Percentiles rank a stretch among this genome's conserved stretches.
Evolutionary conservation across 2,329 filamentous ascomycete genomes (phyloP).

Genomic region (Curvularia spicifera): DNA sequence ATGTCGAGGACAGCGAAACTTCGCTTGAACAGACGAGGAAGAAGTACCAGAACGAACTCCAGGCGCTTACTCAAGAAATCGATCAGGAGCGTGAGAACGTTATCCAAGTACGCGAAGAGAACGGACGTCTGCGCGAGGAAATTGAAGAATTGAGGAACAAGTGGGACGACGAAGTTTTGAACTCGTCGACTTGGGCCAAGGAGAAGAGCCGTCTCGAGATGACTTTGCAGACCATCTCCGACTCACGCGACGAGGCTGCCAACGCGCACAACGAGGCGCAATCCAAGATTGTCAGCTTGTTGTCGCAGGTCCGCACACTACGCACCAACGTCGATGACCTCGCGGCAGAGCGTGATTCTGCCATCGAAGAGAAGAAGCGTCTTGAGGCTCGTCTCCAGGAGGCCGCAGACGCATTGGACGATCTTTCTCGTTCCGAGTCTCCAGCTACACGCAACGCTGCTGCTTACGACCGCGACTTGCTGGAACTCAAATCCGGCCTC

Average conservation of each 20-base stretch:
- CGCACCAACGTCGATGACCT: constrained; percentile 86
- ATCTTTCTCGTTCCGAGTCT: constrained; percentile 82
- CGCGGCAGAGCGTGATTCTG: constrained; percentile 80
- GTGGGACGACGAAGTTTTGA: constrained; percentile 98
- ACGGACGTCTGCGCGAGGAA: constrained; percentile 88
- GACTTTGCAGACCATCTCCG: constrained; percentile 84
- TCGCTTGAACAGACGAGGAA: constrained; percentile 96
- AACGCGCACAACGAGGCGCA: constrained; percentile 95
- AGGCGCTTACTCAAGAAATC: constrained; percentile 86
- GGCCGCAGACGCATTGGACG: constrained; percentile 85
- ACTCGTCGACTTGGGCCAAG: constrained; percentile 97
- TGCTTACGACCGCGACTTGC: constrained; percentile 82
- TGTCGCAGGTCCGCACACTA: constrained; percentile 86
- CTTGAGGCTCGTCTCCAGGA: constrained; percentile 85
- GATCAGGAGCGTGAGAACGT: constrained; percentile 92
- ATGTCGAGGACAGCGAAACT: constrained; percentile 94
- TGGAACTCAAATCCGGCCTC: constrained; percentile 85
- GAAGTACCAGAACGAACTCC: constrained; percentile 95
- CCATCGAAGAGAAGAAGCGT: constrained; percentile 87
- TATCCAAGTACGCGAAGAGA: constrained; percentile 83
- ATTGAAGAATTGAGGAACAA: constrained; percentile 92
- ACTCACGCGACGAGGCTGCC: constrained; percentile 92
- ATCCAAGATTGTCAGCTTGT: constrained; percentile 84
- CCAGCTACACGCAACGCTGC: constrained; percentile 90
- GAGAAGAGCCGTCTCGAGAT: constrained; percentile 92